Base-by-base conservation (phyloP, 2,329 filamentous ascomycete genomes). In the Exophiala aquamarina region DNA sequence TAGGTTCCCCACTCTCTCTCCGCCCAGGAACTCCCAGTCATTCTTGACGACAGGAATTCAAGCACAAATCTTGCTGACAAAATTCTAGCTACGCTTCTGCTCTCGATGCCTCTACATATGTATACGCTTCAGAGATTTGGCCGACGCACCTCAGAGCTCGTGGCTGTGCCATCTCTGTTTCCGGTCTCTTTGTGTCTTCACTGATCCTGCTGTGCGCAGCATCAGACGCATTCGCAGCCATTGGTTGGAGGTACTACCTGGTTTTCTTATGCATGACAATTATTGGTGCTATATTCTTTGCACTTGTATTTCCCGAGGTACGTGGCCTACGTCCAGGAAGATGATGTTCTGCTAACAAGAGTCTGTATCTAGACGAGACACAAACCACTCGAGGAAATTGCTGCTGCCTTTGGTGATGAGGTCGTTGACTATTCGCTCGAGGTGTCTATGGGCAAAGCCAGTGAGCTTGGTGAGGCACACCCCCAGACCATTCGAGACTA, bases 81-180 rank as follows among this genome's bases (percentile, higher is more conserved):
- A 26, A 26, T 26, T 11, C 23, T 36, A 9, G 15, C 33, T 36
- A 20, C 17, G 17, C 19, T 19, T 36, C 33, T 36, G 19, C 17
- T 21, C 19, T 19, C 19, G 36, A 39, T 13, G 19, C 36, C 4
- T 20, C 36, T 18, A 39, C 19, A 14, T 63, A 65, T 33, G 61
- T 64, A 13, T 68, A 67, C 36, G 57, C 56, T 9, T 61, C 57
- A 13, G 65, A 67, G 44, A 66, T 67, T 20, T 67, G 61, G 59
- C 65, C 64, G 5, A 67, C 64, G 3, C 62, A 65, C 45, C 41
- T 64, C 3, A 59, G 62, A n/a, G 59, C 56, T 44, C 47, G 61
- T 43, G 54, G 57, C 21, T 34, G 35, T 20, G 52, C 44, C 28
- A 39, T 45, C 47, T 52, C 39, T 44, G 58, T 54, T 39, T 51